Evolutionary conservation across 1,139 yeast species (phyloP).

Genomic region (Pichia sp.): DNA sequence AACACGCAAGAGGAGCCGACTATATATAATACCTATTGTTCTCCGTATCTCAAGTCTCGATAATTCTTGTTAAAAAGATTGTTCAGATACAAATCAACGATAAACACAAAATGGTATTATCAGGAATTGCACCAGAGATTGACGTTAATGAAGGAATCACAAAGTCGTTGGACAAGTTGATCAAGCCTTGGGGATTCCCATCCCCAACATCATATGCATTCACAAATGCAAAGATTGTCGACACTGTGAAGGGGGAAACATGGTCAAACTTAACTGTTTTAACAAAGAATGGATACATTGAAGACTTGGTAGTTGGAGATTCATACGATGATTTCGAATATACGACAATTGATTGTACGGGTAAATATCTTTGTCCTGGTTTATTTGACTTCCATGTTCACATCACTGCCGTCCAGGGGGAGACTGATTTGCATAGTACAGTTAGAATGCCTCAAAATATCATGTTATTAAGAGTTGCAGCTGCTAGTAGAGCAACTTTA

Average conservation of each 20-base stretch:
- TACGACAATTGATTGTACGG: slow-evolving; percentile 25
- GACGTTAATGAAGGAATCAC: slow-evolving; percentile 30
- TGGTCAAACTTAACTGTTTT: slow-evolving; percentile 20
- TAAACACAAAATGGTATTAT: neutral
- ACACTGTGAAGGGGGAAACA: slow-evolving; percentile 20
- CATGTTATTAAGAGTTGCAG: slow-evolving; percentile 25
- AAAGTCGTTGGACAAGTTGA: slow-evolving; percentile 23
- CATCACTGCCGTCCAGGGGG: slow-evolving; percentile 29
- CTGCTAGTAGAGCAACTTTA: slow-evolving; percentile 22
- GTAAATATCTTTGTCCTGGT: slow-evolving; percentile 29
- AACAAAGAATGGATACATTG: slow-evolving; percentile 22
- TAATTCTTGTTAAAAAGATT: no score
- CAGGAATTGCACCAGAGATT: slow-evolving; percentile 14
- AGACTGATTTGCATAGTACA: slow-evolving; percentile 22
- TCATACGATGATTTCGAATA: slow-evolving; percentile 1
- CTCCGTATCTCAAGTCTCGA: no score
- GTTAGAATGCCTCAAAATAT: slow-evolving; percentile 23
- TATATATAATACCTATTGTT: no score
- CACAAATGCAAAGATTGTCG: slow-evolving; percentile 24
- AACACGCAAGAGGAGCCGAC: no score
- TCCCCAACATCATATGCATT: slow-evolving; percentile 23
- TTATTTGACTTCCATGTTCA: slow-evolving; percentile 31
- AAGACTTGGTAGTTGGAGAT: slow-evolving; percentile 8
- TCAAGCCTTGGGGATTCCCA: slow-evolving; percentile 29
- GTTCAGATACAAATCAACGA: neutral